phyloP scores from a whole-genome alignment of 768 basidiomycete genomes.

The Candolleomyces eurysporus region DNA sequence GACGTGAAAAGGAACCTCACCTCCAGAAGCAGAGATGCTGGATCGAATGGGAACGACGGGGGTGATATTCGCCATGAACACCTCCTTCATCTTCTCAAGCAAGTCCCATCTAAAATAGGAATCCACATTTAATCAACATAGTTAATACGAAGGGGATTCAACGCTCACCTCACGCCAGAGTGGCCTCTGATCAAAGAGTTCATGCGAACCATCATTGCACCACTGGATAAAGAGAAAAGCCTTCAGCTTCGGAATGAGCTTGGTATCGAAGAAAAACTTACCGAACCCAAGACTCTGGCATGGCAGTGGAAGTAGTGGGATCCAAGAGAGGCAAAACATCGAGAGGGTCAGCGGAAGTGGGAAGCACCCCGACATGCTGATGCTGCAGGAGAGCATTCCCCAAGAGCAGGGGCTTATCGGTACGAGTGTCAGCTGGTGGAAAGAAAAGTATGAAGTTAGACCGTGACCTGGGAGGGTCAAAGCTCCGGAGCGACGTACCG shows the following conservation, averaged over 20 bases:
- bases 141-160: neutral
- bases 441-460: neutral
- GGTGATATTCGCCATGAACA: constrained; percentile 62
- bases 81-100: constrained; percentile 64
- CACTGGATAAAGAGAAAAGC: constrained; percentile 42
- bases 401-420: constrained; percentile 58
- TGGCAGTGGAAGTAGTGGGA: constrained; percentile 60
- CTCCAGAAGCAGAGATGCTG: constrained; percentile 77
- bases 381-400: constrained; percentile 72
- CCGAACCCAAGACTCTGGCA: constrained; percentile 89
- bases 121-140: neutral
- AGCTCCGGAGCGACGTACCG: constrained; percentile 34
- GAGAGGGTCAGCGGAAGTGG: constrained; percentile 47
- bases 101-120: constrained; percentile 54
- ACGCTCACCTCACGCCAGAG: constrained; percentile 62
- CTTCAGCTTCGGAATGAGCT: constrained; percentile 20
- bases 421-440: constrained; percentile 66
- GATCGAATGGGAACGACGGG: constrained; percentile 80
- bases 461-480: neutral
- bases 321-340: constrained; percentile 64
- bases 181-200: constrained; percentile 82
- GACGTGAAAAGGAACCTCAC: constrained; percentile 29
- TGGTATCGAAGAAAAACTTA: constrained; percentile 20
- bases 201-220: constrained; percentile 75
- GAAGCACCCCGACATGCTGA: constrained; percentile 67